A percentile compares a stretch with the other conserved stretches of the same genome.
Conservation (phyloP, 2,329 filamentous ascomycete genomes). For the Arthrobotrys sphaeroides region DNA sequence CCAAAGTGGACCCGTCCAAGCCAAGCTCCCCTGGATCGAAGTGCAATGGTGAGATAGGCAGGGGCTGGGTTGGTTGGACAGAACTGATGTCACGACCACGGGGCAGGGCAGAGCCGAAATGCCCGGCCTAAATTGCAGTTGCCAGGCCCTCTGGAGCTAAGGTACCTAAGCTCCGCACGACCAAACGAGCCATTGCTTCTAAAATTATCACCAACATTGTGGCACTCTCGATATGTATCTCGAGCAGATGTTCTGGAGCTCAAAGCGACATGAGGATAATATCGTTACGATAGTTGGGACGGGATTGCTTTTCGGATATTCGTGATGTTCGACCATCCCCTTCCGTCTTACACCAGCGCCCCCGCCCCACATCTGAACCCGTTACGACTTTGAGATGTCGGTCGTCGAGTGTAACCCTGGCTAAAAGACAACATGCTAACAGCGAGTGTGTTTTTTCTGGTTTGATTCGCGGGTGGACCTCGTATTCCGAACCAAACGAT, state of each 20-base stretch:
- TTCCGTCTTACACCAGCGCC: constrained; percentile 46
- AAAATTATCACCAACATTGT: constrained; percentile 52
- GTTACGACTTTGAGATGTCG: constrained; percentile 14
- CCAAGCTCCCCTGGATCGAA: constrained; percentile 8
- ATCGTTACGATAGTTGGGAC: constrained; percentile 21
- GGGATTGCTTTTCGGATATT: constrained; percentile 10
- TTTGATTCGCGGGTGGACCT: constrained; percentile 40
- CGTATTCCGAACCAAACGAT: constrained; percentile 47
- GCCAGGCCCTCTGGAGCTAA: constrained; percentile 10
- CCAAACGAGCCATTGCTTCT: constrained; percentile 48
- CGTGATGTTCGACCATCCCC: constrained; percentile 20
- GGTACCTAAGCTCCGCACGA: constrained; percentile 49
- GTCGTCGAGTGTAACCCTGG: constrained; percentile 39
- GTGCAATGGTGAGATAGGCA: constrained; percentile 44
- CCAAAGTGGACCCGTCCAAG: constrained; percentile 10
- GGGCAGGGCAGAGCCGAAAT: constrained; percentile 49
- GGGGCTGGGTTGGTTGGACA: constrained; percentile 50
- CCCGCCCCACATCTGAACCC: constrained; percentile 41
- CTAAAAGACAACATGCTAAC: constrained; percentile 33
- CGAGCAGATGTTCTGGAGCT: constrained; percentile 35
- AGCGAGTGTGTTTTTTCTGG: constrained; percentile 24
- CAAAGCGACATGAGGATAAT: constrained; percentile 50
- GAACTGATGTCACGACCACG: constrained; percentile 39
- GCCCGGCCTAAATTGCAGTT: constrained; percentile 35
- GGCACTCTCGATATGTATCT: constrained; percentile 40